Evolutionary conservation across 257 asterid genomes (phyloP).

Genomic region (Ligustrum vulgare): DNA sequence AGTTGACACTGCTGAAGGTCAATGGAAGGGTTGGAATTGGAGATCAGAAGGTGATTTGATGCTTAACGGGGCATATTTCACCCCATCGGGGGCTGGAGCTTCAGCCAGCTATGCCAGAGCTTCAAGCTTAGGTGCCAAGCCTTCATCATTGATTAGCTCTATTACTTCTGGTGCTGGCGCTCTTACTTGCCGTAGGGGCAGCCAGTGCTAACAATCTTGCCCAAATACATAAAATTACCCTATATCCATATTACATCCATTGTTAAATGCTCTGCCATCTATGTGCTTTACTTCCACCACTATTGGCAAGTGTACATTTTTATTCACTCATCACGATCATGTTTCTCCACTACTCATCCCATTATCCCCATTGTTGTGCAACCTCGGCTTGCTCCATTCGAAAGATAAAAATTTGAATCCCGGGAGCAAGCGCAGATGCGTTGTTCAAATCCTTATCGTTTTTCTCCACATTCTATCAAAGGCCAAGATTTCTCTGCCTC

Average conservation of each 20-base stretch:
- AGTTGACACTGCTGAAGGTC: slow-evolving; percentile 51
- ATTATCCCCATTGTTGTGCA: slow-evolving; percentile 38
- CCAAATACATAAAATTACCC: slow-evolving; percentile 21
- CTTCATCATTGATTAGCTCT: slow-evolving; percentile 66
- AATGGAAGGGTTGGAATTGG: slow-evolving; percentile 91
- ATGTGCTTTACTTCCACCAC: slow-evolving; percentile 14
- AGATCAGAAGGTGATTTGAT: slow-evolving; percentile 84
- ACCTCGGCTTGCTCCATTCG: slow-evolving; percentile 70
- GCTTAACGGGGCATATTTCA: slow-evolving; percentile 93
- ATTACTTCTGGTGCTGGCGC: slow-evolving; percentile 83
- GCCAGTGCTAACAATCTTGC: slow-evolving; percentile 51
- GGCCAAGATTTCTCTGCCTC: slow-evolving; percentile 22
- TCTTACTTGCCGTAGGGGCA: slow-evolving; percentile 68
- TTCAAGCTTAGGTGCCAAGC: slow-evolving; percentile 83
- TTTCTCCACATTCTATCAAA: not conserved
- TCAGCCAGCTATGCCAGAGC: slow-evolving; percentile 87
- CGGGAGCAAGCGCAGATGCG: slow-evolving; percentile 66
- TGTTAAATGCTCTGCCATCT: slow-evolving; percentile 33
- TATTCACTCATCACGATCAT: slow-evolving; percentile 51
- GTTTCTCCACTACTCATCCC: slow-evolving; percentile 2
- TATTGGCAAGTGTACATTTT: slow-evolving; percentile 71
- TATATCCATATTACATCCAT: slow-evolving; percentile 27
- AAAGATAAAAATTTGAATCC: slow-evolving; percentile 29
- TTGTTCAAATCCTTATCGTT: slow-evolving; percentile 45
- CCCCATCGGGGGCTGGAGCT: slow-evolving; percentile 86